Base-by-base conservation (phyloP, 2,329 filamentous ascomycete genomes). In the Arthrobotrys sphaeroides region DNA sequence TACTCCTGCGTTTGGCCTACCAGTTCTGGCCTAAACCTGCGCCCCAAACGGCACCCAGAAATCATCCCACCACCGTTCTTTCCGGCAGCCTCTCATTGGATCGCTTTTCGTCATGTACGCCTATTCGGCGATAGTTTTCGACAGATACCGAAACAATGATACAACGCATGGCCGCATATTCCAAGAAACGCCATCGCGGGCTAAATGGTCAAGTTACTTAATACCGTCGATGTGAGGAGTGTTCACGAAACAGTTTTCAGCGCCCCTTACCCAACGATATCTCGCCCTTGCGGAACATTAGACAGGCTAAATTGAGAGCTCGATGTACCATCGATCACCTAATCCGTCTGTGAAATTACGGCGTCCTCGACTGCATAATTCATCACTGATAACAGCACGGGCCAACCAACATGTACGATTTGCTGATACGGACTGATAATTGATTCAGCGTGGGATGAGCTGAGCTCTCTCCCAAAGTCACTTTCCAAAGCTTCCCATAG, bases 391-490 rank as follows among this genome's bases (percentile, higher is more conserved):
- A 66, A 73, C 51, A 55, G 20, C 42, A 59, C 18, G 28, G 22
- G 22, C 20, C 36, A 36, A 28, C 20, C 36, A 36, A 28, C 40
- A 38, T 49, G 40, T 38, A 55, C 31, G 18, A 55, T 55, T 55
- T 38, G 51, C 51, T 55, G 51, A 49, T 47, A 28, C 31, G 31
- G 10, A 40, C 33, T 45, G 43, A 61, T 53, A 69, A 22, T n/a
- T n/a, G n/a, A n/a, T n/a, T n/a, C n/a, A 62, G 66, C 66, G 66
- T 70, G 66, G 66, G 66, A 62, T 70, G 66, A 45, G 45, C 66
- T 70, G 55, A 70, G 66, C 66, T 62, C 66, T 53, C 45, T 13
- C 38, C 16, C 31, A n/a, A n/a, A 43, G 40, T 20, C 2, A 5
- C 1, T 42, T 18, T 60, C 31, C 18, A 20, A 68, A 53, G 59